A percentile compares a stretch with the other conserved stretches of the same genome.
Evolutionary conservation across 2,329 filamentous ascomycete genomes (phyloP).

Genomic region (Diaporthe sp.): DNA sequence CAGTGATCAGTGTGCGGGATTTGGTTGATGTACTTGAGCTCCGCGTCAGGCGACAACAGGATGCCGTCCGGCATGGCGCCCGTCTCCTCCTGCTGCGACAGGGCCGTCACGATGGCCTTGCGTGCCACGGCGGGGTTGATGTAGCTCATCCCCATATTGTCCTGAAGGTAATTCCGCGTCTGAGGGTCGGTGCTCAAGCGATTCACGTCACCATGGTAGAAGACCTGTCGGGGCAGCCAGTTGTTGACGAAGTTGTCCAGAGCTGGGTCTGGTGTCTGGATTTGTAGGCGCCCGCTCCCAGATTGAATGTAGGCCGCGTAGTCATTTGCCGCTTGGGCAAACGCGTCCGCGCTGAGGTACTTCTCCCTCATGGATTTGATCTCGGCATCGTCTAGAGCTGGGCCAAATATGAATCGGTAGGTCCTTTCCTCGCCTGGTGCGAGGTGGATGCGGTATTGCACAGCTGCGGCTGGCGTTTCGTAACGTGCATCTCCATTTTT

Average conservation of each 20-base stretch:
- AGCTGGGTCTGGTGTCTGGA: constrained; percentile 68
- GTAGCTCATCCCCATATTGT: constrained; percentile 73
- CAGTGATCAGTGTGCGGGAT: constrained; percentile 73
- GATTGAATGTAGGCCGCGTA: constrained; percentile 66
- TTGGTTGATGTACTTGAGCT: constrained; percentile 73
- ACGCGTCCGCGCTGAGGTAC: constrained; percentile 65
- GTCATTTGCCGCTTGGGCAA: constrained; percentile 59
- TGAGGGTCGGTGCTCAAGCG: constrained; percentile 71
- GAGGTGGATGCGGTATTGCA: constrained; percentile 64
- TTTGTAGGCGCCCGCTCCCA: constrained; percentile 64
- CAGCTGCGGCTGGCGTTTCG: constrained; percentile 67
- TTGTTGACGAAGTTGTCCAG: constrained; percentile 72
- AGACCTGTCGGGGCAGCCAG: constrained; percentile 70
- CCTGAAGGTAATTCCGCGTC: constrained; percentile 71
- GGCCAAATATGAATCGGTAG: constrained; percentile 69
- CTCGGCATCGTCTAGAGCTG: constrained; percentile 66
- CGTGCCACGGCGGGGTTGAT: constrained; percentile 66
- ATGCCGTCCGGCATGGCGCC: constrained; percentile 73
- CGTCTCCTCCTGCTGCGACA: constrained; percentile 66
- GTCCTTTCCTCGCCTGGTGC: constrained; percentile 56
- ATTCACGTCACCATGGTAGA: constrained; percentile 72
- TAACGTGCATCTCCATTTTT: constrained; percentile 65
- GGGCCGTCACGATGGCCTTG: constrained; percentile 62
- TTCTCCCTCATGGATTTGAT: constrained; percentile 59
- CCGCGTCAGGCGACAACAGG: constrained; percentile 65